A percentile compares a stretch with the other conserved stretches of the same genome.
Evolutionary conservation across 2,329 filamentous ascomycete genomes (phyloP).

Genomic region (Ambrosiella xylebori): DNA sequence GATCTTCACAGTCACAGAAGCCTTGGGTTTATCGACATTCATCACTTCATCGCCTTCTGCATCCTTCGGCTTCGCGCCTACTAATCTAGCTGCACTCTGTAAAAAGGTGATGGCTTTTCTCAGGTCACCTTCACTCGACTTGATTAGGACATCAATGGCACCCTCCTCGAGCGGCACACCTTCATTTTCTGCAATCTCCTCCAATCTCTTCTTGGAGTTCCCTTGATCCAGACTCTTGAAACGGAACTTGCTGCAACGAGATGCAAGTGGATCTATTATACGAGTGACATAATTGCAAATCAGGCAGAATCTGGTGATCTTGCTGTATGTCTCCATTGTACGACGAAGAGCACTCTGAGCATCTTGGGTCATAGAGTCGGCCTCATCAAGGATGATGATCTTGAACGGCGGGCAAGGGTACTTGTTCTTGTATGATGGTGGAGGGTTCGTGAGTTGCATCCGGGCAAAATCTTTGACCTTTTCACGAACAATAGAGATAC

Average conservation of each 20-base stretch:
- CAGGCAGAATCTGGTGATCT: slow-evolving; percentile 91
- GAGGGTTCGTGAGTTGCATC: slow-evolving; percentile 76
- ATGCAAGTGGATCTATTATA: slow-evolving; percentile 91
- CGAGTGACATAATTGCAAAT: slow-evolving; percentile 98
- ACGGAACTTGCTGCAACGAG: slow-evolving; percentile 86
- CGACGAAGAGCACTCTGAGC: slow-evolving; percentile 81
- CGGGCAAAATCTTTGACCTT: slow-evolving; percentile 98
- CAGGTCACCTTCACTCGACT: slow-evolving; percentile 83
- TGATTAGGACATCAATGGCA: slow-evolving; percentile 67
- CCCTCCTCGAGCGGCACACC: slow-evolving; percentile 59
- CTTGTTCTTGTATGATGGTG: slow-evolving; percentile 46
- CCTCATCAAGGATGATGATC: slow-evolving; percentile 95
- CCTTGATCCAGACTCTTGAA: slow-evolving; percentile 90
- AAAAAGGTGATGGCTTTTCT: slow-evolving; percentile 91
- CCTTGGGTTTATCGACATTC: slow-evolving; percentile 33
- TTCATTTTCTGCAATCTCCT: slow-evolving; percentile 68
- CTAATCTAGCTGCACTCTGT: slow-evolving; percentile 80
- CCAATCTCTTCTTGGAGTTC: slow-evolving; percentile 62
- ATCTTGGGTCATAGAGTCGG: slow-evolving; percentile 97
- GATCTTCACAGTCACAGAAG: slow-evolving; percentile 53
- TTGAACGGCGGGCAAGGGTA: slow-evolving; percentile 97
- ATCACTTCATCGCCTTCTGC: slow-evolving; percentile 41
- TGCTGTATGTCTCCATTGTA: slow-evolving; percentile 96
- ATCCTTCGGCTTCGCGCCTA: slow-evolving; percentile 45
- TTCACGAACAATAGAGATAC: slow-evolving; percentile 89